Evolutionary conservation across 176 grass and related monocot species (phyloP), one percentile per base, ranked within the genome.

Genomic region (Zea luxurians): DNA sequence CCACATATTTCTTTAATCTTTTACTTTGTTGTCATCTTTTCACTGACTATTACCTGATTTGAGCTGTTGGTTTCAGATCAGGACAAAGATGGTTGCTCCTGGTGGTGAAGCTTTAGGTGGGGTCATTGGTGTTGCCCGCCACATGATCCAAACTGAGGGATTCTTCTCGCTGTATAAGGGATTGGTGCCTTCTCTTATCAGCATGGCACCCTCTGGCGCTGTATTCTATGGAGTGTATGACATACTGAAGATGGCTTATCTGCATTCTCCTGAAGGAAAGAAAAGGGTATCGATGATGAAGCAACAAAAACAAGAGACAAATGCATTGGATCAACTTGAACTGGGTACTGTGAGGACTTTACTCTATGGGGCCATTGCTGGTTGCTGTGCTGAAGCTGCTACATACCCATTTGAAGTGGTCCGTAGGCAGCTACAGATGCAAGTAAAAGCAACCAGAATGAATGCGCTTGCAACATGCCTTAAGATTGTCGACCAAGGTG

Each of bases 141-240:
- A 99, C 84, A 92, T 91, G 90, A 86, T 99, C 52, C 85, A 84
- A 58, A 99, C 90, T 38, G 96, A 99, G 85, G 96, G 96, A 53
- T 89, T 96, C 64, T 99, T 96, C 77, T 93, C 96, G 4, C 86
- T 99, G 18, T 99, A 99, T 66, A 99, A 96, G 79, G 96, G 96
- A 73, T 75, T 99, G 13, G 83, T 96, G 5, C 96, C 96, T 68
- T 96, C 96, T 75, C 82, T 99, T 78, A 88, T 99, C 61, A 99
- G 96, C 86, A 99, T 99, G 96, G 96, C 96, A 18, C 96, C 96
- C 71, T 99, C 96, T 37, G 96, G 96, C 2, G 96, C 96, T 64
- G 96, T 99, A 71, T 99, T 99, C 59, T 99, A 99, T 50, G 96
- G 96, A 21, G 92, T 96, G 11, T 99, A 99, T 47, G 96, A 99